Conservation (phyloP, 2,329 filamentous ascomycete species). For the Elsinoe fawcettii region DNA sequence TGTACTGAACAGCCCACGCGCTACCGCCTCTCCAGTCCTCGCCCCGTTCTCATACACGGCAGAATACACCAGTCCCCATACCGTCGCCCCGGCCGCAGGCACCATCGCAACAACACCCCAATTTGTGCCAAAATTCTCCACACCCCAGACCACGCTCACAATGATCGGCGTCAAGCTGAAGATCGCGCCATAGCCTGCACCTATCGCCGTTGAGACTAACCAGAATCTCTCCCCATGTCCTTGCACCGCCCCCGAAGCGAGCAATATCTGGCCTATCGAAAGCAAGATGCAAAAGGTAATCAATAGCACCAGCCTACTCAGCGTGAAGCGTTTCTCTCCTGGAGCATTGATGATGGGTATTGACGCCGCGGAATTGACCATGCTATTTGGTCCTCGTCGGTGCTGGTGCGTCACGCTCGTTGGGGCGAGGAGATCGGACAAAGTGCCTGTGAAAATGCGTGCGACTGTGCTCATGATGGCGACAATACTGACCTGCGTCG, state of each 20-base stretch:
- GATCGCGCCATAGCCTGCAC: slow-evolving; percentile 84
- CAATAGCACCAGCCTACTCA: slow-evolving; percentile 76
- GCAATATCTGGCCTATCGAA: slow-evolving; percentile 63
- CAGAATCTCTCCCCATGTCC: slow-evolving; percentile 73
- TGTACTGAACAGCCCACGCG: slow-evolving; percentile 27
- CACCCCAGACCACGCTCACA: slow-evolving; percentile 94
- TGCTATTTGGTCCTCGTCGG: slow-evolving; percentile 41
- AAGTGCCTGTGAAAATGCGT: slow-evolving; percentile 76
- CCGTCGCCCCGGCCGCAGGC: slow-evolving; percentile 75
- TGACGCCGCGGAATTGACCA: slow-evolving; percentile 35
- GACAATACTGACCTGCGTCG: slow-evolving; percentile 89
- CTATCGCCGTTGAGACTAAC: slow-evolving; percentile 74
- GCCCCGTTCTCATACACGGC: slow-evolving; percentile 66
- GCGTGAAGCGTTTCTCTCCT: slow-evolving; percentile 38
- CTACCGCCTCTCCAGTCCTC: slow-evolving; percentile 29
- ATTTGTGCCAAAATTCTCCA: slow-evolving; percentile 97
- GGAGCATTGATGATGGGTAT: slow-evolving; percentile 22
- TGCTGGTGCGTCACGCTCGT: slow-evolving; percentile 45
- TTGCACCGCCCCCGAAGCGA: slow-evolving; percentile 69
- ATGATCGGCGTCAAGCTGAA: slow-evolving; percentile 88
- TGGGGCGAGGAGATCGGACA: slow-evolving; percentile 80
- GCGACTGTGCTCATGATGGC: slow-evolving; percentile 85
- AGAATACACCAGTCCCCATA: slow-evolving; percentile 89
- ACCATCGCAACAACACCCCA: slow-evolving; percentile 94
- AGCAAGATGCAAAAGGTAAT: slow-evolving; percentile 66